Evolutionary conservation across 768 basidiomycete species (phyloP).

Genomic region (Mrakia hoshinonis): DNA sequence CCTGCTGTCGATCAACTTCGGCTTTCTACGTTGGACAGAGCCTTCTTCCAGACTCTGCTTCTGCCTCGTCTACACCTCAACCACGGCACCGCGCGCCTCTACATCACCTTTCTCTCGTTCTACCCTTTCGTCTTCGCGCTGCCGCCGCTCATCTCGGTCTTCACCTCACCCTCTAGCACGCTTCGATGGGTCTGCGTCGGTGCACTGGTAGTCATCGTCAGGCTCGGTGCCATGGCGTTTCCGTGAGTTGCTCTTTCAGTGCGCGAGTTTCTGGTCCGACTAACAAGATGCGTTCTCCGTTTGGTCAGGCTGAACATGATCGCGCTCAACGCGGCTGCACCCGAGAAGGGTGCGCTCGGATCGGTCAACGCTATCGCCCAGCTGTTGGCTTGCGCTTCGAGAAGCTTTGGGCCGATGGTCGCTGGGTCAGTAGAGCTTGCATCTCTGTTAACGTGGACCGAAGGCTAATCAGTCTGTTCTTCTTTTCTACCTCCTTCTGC

Average conservation of each 20-base stretch:
- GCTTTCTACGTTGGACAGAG: conserved; percentile 4
- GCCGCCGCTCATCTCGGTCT: conserved; percentile 3
- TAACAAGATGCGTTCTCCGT: background rate
- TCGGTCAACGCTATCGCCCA: conserved; percentile 10
- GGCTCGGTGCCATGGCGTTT: conserved; percentile 3
- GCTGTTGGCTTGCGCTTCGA: background rate
- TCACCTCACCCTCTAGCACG: background rate
- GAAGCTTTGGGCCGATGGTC: conserved; percentile 2
- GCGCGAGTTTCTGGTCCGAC: background rate
- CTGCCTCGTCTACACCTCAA: background rate
- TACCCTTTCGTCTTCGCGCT: conserved; percentile 15
- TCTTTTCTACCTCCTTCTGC: background rate
- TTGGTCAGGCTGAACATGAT: conserved; percentile 13
- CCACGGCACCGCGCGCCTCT: background rate
- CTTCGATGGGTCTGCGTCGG: background rate
- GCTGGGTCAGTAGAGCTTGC: background rate
- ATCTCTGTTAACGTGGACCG: no score
- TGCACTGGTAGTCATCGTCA: background rate
- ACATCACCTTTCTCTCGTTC: conserved; percentile 8
- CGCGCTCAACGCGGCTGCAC: conserved; percentile 11
- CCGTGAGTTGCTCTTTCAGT: background rate
- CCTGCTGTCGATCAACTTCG: background rate
- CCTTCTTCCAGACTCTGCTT: conserved; percentile 6
- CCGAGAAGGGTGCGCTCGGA: background rate
- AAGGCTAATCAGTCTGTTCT: background rate